Evolutionary conservation across 768 basidiomycete genomes (phyloP), one percentile per base, ranked within the genome.

Genomic region (Lyophyllum shimeji): DNA sequence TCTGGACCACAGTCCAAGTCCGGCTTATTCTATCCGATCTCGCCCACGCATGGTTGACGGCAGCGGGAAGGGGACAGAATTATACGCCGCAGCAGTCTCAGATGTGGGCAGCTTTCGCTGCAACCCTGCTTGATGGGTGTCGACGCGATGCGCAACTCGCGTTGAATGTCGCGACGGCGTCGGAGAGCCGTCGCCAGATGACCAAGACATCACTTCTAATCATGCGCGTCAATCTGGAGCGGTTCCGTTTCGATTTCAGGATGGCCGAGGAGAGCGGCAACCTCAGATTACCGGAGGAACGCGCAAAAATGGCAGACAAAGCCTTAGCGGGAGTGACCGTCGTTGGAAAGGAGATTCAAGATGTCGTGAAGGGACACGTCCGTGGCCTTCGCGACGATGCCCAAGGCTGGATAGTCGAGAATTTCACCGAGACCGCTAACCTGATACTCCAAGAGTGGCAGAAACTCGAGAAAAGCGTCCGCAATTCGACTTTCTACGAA

Each of bases 151-250:
- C 75, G 31, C 53, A 65, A 23, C 72, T 76, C 40, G 82, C 85
- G 24, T 68, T 75, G 50, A 61, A 61, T 4, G 75, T 84, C 31
- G 81, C 85, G 1, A 62, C 67, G 34, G 67, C 72, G 39, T 82
- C 85, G 5, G 79, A 75, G 53, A 76, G 79, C 12, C 79, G 76
- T 55, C 80, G 83, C 24, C 83, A 86, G 60, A 68, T 79, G 53
- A 76, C 81, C 37, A 76, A 63, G 21, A 79, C 79, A 40, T 57
- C 64, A 20, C 65, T 83, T 21, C 68, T 80, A 25, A 56, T 62
- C 31, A 71, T 85, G 73, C 73, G 80, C 37, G 67, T 78, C 20
- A 62, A 74, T 7, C 60, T 86, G 42, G 82, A 85, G 58, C 64
- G 64, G 20, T 83, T 83, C 69, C 75, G 74, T 7, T 82, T 84